Percentiles rank a stretch among this genome's conserved stretches.
Conservation (phyloP, 306 rosid genomes). For the Prunus persica region Prunus_persica_NCBIv2 NC_034009.1:29077501-29078000, state of each 20-base stretch:
- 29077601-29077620: not conserved
- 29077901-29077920: not conserved
- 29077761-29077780: not conserved
- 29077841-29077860: not conserved
- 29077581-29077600: conserved; percentile 8
- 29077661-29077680: not conserved
- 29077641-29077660: not conserved
- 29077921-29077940: not conserved
- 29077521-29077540: not conserved
- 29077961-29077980: not conserved
- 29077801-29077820: not conserved
- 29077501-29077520: not conserved
- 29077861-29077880: not conserved
- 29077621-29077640: not conserved
- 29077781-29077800: not conserved
- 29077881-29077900: not conserved
- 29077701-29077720: not conserved
- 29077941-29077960: not conserved
- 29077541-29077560: not conserved
- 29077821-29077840: not conserved
- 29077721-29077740: not conserved
- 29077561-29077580: not conserved
- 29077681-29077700: not conserved
- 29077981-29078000: not conserved
- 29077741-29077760: not conserved